Evolutionary conservation across 768 basidiomycete species (phyloP), one percentile per base, ranked within the genome.

Genomic region (Leccinellum rugosiceps): DNA sequence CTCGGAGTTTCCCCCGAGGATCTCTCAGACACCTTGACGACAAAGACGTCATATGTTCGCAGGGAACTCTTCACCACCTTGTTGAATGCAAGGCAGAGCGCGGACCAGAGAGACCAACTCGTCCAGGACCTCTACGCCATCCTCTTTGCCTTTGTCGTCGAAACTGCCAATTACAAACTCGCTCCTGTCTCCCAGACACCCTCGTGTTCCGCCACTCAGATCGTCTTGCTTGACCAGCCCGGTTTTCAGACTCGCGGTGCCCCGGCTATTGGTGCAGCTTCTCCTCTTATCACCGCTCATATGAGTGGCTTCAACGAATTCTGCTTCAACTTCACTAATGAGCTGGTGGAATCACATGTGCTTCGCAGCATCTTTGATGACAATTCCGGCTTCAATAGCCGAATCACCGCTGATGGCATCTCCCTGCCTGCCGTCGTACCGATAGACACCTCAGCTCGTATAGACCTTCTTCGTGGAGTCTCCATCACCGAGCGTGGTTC

Each of bases 221-320:
- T 86, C 57, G 69, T 78, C 43, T 66, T 85, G 35, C 69, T 86
- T 50, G 84, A 86, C 63, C 75, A 78, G 34, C 75, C 84, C 1
- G 84, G 84, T 14, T 85, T 80, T 67, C 83, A 83, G 62, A 77
- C 80, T 19, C 80, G 82, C 47, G 78, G 79, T 41, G 68, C 77
- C 26, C 69, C 75, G 3, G 72, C 73, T 45, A 70, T 74, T 43
- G 73, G 74, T 45, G 72, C 76, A 55, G 61, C 69, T n/a, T 72
- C 77, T 3, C 83, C 84, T 19, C 76, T 86, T 59, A 74, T 86
- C 65, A 75, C 79, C 35, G 78, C 82, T 19, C 77, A 82, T 52
- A 78, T 79, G 61, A 84, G 84, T 57, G 77, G 79, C 19, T 83
- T 85, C 66, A 79, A 82, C 63, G 85, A 86, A 61, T 84, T 86